These are phyloP conservation scores for Saccharomyces pastorianus DNA, from an alignment of 1,139 yeast genomes.

Conservation along the genomic window DNA sequence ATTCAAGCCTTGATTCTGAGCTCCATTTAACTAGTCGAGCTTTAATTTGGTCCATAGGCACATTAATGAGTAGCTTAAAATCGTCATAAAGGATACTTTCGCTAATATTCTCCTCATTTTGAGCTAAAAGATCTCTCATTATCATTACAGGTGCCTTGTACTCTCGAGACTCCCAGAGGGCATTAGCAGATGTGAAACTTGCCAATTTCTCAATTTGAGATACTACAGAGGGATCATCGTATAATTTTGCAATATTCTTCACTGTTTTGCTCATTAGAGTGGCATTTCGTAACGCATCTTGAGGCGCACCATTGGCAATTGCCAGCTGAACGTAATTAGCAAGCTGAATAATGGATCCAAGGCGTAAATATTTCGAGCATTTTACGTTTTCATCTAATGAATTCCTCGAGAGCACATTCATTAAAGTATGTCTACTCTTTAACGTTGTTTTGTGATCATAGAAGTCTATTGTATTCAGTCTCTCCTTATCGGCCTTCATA, in stretches of 20 bases:
- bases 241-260: background rate
- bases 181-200: conserved; percentile 12
- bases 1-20: conserved; percentile 59
- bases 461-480: conserved; percentile 9
- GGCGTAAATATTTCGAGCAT: background rate
- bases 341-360: conserved; percentile 8
- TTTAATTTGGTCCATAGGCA: conserved; percentile 34
- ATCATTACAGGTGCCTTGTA: conserved; percentile 18
- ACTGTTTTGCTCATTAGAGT: conserved; percentile 13
- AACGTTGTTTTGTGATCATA: conserved; percentile 13
- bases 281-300: conserved; percentile 21
- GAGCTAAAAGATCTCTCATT: conserved; percentile 10
- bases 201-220: conserved; percentile 3
- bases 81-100: background rate
- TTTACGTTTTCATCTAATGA: background rate
- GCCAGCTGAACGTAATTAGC: conserved; percentile 12
- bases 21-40: conserved; percentile 66
- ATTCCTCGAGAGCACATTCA: conserved; percentile 6
- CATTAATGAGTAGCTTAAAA: conserved; percentile 24
- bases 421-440: conserved; percentile 15
- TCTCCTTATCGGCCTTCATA: conserved; percentile 5
- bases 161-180: conserved; percentile 21
- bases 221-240: background rate
- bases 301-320: conserved; percentile 13
- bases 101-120: conserved; percentile 5